phyloP scores from a whole-genome alignment of 1,284 basidiomycete genomes.

The Sanghuangporus sanghuang region DNA sequence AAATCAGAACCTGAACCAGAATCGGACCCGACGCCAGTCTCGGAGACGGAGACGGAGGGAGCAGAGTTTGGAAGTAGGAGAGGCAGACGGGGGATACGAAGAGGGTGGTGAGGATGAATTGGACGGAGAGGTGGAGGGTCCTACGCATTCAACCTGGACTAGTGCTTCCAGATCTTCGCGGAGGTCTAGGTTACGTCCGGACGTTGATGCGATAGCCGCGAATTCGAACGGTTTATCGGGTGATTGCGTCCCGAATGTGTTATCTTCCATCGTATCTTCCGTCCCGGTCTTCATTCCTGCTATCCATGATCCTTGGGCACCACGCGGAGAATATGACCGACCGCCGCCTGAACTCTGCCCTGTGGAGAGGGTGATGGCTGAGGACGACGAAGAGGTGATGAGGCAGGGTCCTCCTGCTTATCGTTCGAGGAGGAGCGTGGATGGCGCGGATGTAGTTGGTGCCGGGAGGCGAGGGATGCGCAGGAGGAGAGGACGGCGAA shows the following conservation, averaged over 20 bases:
- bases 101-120: too few relatives aligned
- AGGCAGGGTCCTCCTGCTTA: constrained; percentile 12
- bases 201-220: not conserved
- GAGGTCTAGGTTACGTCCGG: not conserved
- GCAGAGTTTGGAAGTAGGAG: not conserved
- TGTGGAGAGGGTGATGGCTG: not conserved
- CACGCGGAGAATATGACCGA: not conserved
- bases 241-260: not conserved
- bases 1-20: not conserved
- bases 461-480: not conserved
- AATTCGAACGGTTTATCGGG: not conserved
- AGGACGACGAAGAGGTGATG: not conserved
- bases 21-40: not conserved
- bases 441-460: not conserved
- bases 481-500: not conserved
- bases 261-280: not conserved
- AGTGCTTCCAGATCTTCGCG: too few relatives aligned
- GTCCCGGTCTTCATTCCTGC: not conserved
- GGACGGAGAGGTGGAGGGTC: too few relatives aligned
- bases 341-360: not conserved
- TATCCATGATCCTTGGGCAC: not conserved
- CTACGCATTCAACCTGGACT: too few relatives aligned
- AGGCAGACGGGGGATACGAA: not conserved
- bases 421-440: not conserved
- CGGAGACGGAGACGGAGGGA: not conserved